phyloP scores from a whole-genome alignment of 2,329 filamentous ascomycete genomes.

The Mycocentrospora acerina region DNA sequence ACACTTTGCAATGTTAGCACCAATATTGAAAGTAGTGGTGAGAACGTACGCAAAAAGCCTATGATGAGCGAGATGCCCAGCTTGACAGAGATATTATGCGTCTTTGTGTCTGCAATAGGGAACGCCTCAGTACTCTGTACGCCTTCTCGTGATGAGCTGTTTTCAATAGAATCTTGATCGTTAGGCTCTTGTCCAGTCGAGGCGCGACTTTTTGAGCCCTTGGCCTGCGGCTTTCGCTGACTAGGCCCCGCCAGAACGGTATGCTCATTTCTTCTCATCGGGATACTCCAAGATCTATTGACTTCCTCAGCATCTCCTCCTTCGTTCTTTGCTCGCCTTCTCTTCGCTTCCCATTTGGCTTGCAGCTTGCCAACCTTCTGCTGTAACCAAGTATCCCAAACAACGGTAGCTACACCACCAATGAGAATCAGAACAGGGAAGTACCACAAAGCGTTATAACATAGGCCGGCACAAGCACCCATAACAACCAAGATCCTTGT shows the following conservation, averaged over 20 bases:
- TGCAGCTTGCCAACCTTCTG: constrained; percentile 38
- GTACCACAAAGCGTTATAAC: constrained; percentile 75
- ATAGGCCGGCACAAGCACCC: constrained; percentile 63
- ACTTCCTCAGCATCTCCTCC: constrained; percentile 24
- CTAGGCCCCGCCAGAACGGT: no score
- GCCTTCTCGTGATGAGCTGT: constrained; percentile 3
- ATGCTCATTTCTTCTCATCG: no score
- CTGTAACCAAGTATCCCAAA: constrained; percentile 60
- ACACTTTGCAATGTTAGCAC: constrained; percentile 32
- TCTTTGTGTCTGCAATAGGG: constrained; percentile 22
- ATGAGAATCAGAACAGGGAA: constrained; percentile 65
- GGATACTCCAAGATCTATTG: constrained; percentile 10
- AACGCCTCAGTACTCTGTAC: neutral
- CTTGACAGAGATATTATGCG: constrained; percentile 41
- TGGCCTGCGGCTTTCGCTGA: constrained; percentile 14
- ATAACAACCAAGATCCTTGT: constrained; percentile 66
- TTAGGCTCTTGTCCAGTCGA: constrained; percentile 8
- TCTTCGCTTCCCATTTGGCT: constrained; percentile 19
- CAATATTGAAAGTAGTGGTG: neutral
- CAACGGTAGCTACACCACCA: constrained; percentile 55
- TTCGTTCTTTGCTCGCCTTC: constrained; percentile 16
- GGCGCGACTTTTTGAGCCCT: constrained; percentile 20
- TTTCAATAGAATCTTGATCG: constrained; percentile 5
- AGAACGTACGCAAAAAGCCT: constrained; percentile 51
- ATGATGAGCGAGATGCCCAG: constrained; percentile 42